A percentile compares a stretch with the other conserved stretches of the same genome.
Conservation (phyloP, 2,329 filamentous ascomycete species). For the Zymoseptoria crescenta region DNA sequence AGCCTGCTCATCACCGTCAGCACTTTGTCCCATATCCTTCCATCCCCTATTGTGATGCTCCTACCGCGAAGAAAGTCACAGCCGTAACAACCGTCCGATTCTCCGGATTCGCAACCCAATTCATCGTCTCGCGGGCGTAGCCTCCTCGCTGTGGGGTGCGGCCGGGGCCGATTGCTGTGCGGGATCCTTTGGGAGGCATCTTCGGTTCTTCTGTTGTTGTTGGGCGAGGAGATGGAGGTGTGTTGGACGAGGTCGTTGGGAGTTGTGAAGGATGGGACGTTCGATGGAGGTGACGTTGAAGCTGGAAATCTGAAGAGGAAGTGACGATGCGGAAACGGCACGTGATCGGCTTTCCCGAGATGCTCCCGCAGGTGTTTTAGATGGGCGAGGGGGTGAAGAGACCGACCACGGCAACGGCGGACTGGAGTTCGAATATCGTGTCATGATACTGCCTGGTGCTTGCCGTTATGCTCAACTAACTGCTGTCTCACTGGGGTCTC, state of each 20-base stretch:
- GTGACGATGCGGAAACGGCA: not conserved
- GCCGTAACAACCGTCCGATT: conserved; percentile 44
- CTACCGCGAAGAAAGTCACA: conserved; percentile 45
- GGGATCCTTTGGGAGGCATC: not conserved
- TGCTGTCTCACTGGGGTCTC: not conserved
- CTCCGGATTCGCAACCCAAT: conserved; percentile 39
- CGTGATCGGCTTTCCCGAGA: not conserved
- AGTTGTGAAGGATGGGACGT: no score
- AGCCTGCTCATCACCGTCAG: conserved; percentile 29
- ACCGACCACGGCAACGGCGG: not conserved
- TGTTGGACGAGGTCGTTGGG: no score
- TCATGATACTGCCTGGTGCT: not conserved
- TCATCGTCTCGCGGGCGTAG: conserved; percentile 30
- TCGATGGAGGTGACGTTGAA: not conserved
- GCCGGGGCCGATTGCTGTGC: not conserved
- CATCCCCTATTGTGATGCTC: no score
- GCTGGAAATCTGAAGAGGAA: not conserved
- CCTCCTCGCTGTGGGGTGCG: not conserved
- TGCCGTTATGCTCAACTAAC: no score
- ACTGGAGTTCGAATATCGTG: not conserved
- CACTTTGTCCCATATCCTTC: conserved; percentile 3
- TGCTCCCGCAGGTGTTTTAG: not conserved
- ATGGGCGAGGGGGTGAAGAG: not conserved
- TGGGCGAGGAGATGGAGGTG: not conserved
- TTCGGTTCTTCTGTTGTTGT: not conserved